Percentiles rank a stretch among this genome's conserved stretches.
phyloP scores from a whole-genome alignment of 768 basidiomycete species.

The Chalciporus sphaerocephalus region DNA sequence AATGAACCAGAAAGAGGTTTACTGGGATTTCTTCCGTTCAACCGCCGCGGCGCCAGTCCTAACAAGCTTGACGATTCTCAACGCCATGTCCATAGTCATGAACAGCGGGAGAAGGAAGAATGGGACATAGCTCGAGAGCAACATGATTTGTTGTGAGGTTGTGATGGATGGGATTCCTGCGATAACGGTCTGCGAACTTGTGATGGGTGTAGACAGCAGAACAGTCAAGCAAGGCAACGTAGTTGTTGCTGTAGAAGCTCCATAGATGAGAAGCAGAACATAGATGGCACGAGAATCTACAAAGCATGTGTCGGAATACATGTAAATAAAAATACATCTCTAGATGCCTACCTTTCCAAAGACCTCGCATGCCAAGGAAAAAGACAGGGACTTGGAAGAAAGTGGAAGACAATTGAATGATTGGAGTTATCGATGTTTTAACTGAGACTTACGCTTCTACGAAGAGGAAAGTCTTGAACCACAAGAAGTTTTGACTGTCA shows the following conservation, averaged over 20 bases:
- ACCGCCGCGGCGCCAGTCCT: constrained; percentile 19
- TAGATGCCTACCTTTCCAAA: constrained; percentile 47
- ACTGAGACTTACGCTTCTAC: constrained; percentile 50
- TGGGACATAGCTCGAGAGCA: constrained; percentile 70
- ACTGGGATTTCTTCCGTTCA: constrained; percentile 17
- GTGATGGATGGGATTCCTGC: constrained; percentile 40
- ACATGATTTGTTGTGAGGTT: constrained; percentile 45
- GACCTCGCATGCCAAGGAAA: constrained; percentile 56
- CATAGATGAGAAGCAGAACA: constrained; percentile 66
- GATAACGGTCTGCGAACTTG: constrained; percentile 31
- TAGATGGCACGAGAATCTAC: constrained; percentile 54
- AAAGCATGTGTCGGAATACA: neutral
- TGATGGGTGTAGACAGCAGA: constrained; percentile 50
- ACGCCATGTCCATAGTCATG: constrained; percentile 72
- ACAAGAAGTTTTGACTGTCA: constrained; percentile 38
- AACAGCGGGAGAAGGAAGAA: constrained; percentile 68
- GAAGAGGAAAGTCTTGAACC: constrained; percentile 64
- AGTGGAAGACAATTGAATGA: constrained; percentile 18
- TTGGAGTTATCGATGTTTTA: neutral
- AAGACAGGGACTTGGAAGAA: constrained; percentile 77
- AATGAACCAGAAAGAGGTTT: neutral
- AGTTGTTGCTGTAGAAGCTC: constrained; percentile 73
- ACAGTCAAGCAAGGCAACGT: constrained; percentile 65
- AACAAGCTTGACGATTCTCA: constrained; percentile 35
- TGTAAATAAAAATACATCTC: neutral